phyloP scores from a whole-genome alignment of 1,284 basidiomycete species.

The Prillingera fragicola region DNA sequence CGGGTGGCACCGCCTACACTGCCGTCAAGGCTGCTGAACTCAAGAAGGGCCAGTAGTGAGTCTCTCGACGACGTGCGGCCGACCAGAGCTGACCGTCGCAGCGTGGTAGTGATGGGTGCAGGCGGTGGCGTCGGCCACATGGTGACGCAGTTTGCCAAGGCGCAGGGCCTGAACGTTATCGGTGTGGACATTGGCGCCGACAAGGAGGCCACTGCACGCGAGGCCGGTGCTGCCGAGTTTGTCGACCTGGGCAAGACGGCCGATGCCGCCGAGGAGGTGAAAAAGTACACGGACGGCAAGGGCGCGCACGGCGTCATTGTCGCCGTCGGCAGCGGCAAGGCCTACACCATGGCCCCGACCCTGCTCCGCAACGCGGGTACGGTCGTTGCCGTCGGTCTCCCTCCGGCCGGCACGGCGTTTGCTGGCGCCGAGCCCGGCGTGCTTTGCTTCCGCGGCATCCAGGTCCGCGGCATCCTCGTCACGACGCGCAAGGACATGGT shows the following conservation, averaged over 20 bases:
- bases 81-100: too few relatives aligned
- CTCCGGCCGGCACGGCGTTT: slow-evolving; percentile 30
- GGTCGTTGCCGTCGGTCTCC: slow-evolving; percentile 16
- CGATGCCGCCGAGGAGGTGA: slow-evolving; percentile 4
- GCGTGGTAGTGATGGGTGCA: too few relatives aligned
- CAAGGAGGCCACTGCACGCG: slow-evolving; percentile 6
- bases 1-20: slow-evolving; percentile 18
- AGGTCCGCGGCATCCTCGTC: slow-evolving; percentile 43
- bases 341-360: slow-evolving; percentile 10
- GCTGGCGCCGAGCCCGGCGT: slow-evolving; percentile 31
- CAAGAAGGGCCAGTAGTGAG: slow-evolving; percentile 7
- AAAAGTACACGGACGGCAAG: slow-evolving; percentile 10
- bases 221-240: slow-evolving; percentile 11
- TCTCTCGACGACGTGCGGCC: too few relatives aligned
- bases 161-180: slow-evolving; percentile 13
- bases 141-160: slow-evolving; percentile 18
- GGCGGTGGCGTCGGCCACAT: slow-evolving; percentile 14
- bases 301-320: slow-evolving; percentile 18
- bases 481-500: slow-evolving; percentile 18
- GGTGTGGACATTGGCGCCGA: slow-evolving; percentile 17
- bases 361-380: slow-evolving; percentile 11
- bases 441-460: slow-evolving; percentile 45
- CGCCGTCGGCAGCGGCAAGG: slow-evolving; percentile 17
- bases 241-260: slow-evolving; percentile 10
- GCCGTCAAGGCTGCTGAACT: slow-evolving; percentile 16